phyloP scores from a whole-genome alignment of 1,284 basidiomycete species.

The Somion occarium region DNA sequence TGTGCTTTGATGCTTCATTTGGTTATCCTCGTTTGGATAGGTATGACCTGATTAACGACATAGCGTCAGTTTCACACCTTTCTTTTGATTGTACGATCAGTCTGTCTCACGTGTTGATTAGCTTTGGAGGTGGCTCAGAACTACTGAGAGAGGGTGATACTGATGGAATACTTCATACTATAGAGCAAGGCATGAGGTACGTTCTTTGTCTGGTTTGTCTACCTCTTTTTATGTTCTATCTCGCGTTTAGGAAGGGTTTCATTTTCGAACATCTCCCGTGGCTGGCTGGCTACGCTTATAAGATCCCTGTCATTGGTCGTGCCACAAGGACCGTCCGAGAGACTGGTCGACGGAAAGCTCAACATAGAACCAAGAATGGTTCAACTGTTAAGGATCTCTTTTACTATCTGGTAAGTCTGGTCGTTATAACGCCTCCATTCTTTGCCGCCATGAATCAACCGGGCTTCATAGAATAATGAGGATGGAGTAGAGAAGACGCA shows the following conservation, averaged over 20 bases:
- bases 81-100: not conserved
- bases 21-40: constrained; percentile 17
- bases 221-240: not conserved
- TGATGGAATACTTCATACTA: not conserved
- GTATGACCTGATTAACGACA: constrained; percentile 60
- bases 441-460: not conserved
- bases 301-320: not conserved
- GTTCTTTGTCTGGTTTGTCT: not conserved
- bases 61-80: constrained; percentile 35
- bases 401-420: constrained; percentile 35
- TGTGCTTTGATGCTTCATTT: not conserved
- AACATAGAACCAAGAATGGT: constrained; percentile 7
- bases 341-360: constrained; percentile 13
- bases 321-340: constrained; percentile 3
- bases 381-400: constrained; percentile 34
- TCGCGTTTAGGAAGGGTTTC: not conserved
- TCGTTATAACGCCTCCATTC: constrained; percentile 1
- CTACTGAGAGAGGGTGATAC: constrained; percentile 3
- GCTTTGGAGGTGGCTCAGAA: constrained; percentile 4
- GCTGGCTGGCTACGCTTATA: not conserved
- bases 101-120: not conserved
- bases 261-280: constrained; percentile 11
- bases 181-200: not conserved
- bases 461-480: constrained; percentile 31
- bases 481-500: constrained; percentile 23